A percentile compares a stretch with the other conserved stretches of the same genome.
These are phyloP conservation scores for Monilinia laxa DNA, from an alignment of 2,329 filamentous ascomycete species.

Conservation along the genomic window DNA sequence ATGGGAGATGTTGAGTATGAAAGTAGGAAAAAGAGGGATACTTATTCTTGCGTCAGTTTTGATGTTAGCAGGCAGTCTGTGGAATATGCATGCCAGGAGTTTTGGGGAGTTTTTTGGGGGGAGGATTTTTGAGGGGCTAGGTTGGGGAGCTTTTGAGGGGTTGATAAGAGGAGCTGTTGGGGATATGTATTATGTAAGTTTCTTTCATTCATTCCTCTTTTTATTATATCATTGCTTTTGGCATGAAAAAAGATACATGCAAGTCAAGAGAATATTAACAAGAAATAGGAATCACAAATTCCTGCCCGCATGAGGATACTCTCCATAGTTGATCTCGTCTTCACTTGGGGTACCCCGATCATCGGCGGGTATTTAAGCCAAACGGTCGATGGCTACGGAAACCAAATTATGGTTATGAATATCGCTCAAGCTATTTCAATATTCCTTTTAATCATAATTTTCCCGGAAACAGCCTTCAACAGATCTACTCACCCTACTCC, in stretches of 20 bases:
- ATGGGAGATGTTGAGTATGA: constrained; percentile 46
- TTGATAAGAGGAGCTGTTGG: constrained; percentile 53
- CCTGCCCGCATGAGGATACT: constrained; percentile 34
- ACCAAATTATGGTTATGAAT: constrained; percentile 54
- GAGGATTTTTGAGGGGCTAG: constrained; percentile 55
- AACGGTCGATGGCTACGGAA: constrained; percentile 44
- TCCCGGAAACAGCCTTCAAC: constrained; percentile 55
- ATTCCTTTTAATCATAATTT: constrained; percentile 49
- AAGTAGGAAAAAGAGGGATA: constrained; percentile 54
- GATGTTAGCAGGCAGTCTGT: constrained; percentile 51
- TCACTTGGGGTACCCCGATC: constrained; percentile 55
- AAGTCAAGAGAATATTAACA: not conserved
- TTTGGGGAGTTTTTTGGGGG: constrained; percentile 52
- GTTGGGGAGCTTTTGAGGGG: constrained; percentile 59
- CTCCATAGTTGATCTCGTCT: constrained; percentile 31
- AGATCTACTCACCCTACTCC: constrained; percentile 38
- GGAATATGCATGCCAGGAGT: constrained; percentile 49
- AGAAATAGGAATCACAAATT: constrained; percentile 14
- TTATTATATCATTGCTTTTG: not conserved
- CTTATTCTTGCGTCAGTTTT: constrained; percentile 50
- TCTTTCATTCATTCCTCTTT: not conserved
- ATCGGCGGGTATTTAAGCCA: constrained; percentile 52
- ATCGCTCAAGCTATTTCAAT: constrained; percentile 50
- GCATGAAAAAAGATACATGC: not conserved
- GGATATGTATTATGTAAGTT: constrained; percentile 57